These are phyloP conservation scores for Gyromitra esculenta DNA, from an alignment of 2,329 filamentous ascomycete genomes.

Conservation along the genomic window DNA sequence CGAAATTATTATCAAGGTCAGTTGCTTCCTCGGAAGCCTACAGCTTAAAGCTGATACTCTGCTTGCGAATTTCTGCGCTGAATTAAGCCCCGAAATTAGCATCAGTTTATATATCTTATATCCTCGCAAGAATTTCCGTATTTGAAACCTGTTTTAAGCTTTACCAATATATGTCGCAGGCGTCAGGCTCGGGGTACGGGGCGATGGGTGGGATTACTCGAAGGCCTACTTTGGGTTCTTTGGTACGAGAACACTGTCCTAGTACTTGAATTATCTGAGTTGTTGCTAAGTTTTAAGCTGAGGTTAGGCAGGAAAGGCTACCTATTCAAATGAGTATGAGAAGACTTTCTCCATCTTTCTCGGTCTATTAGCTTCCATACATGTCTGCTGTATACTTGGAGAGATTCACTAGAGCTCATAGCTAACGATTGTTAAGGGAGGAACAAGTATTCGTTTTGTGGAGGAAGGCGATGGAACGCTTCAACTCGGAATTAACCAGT, in stretches of 20 bases:
- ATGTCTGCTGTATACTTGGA: neutral
- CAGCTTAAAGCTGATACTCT: neutral
- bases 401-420: neutral
- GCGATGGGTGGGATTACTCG: neutral
- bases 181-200: neutral
- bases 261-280: neutral
- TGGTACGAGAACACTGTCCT: neutral
- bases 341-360: neutral
- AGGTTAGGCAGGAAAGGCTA: neutral
- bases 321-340: slow-evolving; percentile 22
- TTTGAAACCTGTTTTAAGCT: neutral
- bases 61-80: neutral
- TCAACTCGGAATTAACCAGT: slow-evolving; percentile 5
- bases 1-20: neutral
- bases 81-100: neutral
- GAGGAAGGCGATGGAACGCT: slow-evolving; percentile 24
- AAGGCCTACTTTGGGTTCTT: slow-evolving; percentile 5
- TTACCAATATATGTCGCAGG: neutral
- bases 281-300: neutral
- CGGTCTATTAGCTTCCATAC: neutral
- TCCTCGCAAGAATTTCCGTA: neutral
- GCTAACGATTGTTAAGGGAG: slow-evolving; percentile 24
- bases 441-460: slow-evolving; percentile 16
- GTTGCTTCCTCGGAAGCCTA: neutral
- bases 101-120: neutral